Percentiles rank a stretch among this genome's conserved stretches.
Evolutionary conservation across 1,284 basidiomycete genomes (phyloP).

Genomic region (Ceratobasidium sp.): DNA sequence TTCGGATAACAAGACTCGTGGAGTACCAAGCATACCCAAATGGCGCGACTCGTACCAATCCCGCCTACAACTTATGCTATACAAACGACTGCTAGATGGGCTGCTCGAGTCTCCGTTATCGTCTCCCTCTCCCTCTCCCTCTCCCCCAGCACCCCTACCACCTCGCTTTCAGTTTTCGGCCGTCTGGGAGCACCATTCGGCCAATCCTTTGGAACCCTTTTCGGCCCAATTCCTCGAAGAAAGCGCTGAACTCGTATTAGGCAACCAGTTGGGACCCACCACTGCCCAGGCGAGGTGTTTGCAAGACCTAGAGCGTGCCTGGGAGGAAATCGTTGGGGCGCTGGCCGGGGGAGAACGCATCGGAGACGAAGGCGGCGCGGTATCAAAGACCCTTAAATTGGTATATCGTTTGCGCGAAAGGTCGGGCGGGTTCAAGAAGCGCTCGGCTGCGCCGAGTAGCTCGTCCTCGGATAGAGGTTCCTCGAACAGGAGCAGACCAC

Average conservation of each 20-base stretch:
- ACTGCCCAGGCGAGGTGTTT: conserved; percentile 51
- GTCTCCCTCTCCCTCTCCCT: not conserved
- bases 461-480: not conserved
- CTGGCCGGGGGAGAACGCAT: conserved; percentile 50
- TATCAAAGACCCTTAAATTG: conserved; percentile 55
- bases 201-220: conserved; percentile 58
- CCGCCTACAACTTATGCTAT: conserved; percentile 85
- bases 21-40: conserved; percentile 64
- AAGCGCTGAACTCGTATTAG: conserved; percentile 48
- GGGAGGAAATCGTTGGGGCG: conserved; percentile 52
- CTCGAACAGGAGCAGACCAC: not conserved
- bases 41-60: conserved; percentile 72
- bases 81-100: conserved; percentile 74
- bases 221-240: conserved; percentile 26
- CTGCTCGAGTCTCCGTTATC: conserved; percentile 58
- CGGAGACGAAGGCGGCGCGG: conserved; percentile 46
- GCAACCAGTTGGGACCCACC: conserved; percentile 53
- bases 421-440: conserved; percentile 37
- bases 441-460: conserved; percentile 24
- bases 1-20: conserved; percentile 82
- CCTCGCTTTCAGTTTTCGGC: conserved; percentile 61
- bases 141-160: not conserved
- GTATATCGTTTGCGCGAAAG: conserved; percentile 54
- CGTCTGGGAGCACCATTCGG: conserved; percentile 65
- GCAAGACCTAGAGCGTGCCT: conserved; percentile 52